Percentiles rank a stretch among this genome's conserved stretches.
Evolutionary conservation across 305 asterid species (phyloP).

Genomic region (Fraxinus floribunda): DNA sequence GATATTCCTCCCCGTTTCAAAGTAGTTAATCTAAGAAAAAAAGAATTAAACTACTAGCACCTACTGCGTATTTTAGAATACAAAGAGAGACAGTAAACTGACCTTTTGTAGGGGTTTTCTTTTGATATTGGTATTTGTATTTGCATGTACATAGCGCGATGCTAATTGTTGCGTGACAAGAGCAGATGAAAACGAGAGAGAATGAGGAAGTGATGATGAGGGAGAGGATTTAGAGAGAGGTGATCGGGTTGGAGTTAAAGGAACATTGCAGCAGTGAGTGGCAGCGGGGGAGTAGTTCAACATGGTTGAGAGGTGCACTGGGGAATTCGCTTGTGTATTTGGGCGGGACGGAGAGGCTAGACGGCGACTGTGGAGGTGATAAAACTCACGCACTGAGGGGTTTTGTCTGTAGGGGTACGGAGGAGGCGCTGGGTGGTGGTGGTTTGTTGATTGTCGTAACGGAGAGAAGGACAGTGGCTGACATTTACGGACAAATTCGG

Average conservation of each 20-base stretch:
- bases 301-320: constrained; percentile 35
- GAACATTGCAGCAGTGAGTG: constrained; percentile 29
- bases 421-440: not conserved
- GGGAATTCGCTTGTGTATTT: constrained; percentile 24
- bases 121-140: constrained; percentile 17
- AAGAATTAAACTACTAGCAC: not conserved
- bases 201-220: constrained; percentile 26
- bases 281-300: constrained; percentile 29
- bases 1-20: not conserved
- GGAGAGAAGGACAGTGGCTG: constrained; percentile 25
- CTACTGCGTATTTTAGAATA: not conserved
- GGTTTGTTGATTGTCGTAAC: not conserved
- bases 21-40: not conserved
- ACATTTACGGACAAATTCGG: constrained; percentile 35
- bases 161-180: constrained; percentile 25
- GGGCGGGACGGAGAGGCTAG: not conserved
- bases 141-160: constrained; percentile 24
- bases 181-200: constrained; percentile 30
- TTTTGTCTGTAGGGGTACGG: constrained; percentile 14
- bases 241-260: constrained; percentile 24
- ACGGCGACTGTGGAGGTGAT: not conserved
- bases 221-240: constrained; percentile 21
- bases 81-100: not conserved
- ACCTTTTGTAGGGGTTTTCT: constrained; percentile 34
- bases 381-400: constrained; percentile 28